Conservation (phyloP, 2,329 filamentous ascomycete genomes). For the Fusarium verticillioides region DNA sequence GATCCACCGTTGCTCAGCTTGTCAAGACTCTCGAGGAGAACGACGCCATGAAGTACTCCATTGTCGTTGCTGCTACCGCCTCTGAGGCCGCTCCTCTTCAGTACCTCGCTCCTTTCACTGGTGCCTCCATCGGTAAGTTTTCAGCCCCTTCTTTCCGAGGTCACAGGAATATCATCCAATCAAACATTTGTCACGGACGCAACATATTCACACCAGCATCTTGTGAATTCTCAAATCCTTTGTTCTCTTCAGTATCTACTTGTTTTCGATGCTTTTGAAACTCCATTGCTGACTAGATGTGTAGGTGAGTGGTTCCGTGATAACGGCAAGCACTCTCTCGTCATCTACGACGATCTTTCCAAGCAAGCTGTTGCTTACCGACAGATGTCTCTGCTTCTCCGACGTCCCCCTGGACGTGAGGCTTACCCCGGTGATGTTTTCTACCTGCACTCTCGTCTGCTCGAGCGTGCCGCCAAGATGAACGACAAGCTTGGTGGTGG, state of each 20-base stretch:
- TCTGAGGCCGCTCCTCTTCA: conserved; percentile 96
- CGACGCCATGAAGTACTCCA: conserved; percentile 98
- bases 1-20: conserved; percentile 98
- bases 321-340: conserved; percentile 85
- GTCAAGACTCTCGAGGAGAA: conserved; percentile 99
- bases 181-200: background rate
- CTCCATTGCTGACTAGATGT: background rate
- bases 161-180: background rate
- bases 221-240: background rate
- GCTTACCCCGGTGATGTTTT: conserved; percentile 99
- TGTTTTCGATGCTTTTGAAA: background rate
- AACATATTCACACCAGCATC: background rate
- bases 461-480: conserved; percentile 99
- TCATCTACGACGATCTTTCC: conserved; percentile 94
- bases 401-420: conserved; percentile 98
- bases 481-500: conserved; percentile 94
- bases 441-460: conserved; percentile 98
- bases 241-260: background rate
- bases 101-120: conserved; percentile 94
- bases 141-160: accelerated
- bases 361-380: conserved; percentile 99
- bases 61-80: conserved; percentile 94
- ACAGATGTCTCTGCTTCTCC: conserved; percentile 98
- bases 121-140: conserved; percentile 54
- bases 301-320: conserved; percentile 82